Base-by-base conservation (phyloP, 139 green algal species). In the Picochlorum costavermella region DNA sequence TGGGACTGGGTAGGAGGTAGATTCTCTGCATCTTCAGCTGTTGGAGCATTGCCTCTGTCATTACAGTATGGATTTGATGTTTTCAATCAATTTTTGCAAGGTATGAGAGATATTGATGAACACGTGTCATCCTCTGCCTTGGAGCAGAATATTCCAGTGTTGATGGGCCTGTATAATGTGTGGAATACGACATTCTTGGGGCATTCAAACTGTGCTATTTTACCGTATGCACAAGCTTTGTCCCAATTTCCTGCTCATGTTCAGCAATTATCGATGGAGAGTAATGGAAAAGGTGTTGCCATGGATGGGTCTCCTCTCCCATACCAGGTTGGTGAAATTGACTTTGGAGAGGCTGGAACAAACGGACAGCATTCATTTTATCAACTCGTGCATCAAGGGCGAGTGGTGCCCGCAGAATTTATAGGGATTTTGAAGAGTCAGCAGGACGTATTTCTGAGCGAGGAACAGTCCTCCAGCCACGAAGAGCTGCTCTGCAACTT, bases 401-500 rank as follows among this genome's bases (percentile, higher is more conserved):
- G 92, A n/a, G 82, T 95, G n/a, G 68, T 98, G 13, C 94, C 94
- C 40, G 95, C 86, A 63, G 94, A 99, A 68, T 99, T 99, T 80
- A 97, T 99, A 50, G 94, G 92, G 50, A 86, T 96, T 25, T 83
- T 95, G 50, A 87, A 90, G 75, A 88, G 72, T 67, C 94, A 99
- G 83, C 91, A 96, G 78, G 84, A 78, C 44, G 85, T 92, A 56
- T 91, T 87, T 77, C 74, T 94, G 30, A 84, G 84, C 75, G 90
- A 86, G 26, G 94, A 99, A 79, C 92, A 95, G 49, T 92, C 98
- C 33, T 92, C 81, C 70, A 98, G 96, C 81, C 94, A 99, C 74
- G 94, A 98, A 64, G 94, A 99, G 86, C 84, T 99, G 29, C 98
- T 99, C 90, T 96, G 86, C 89, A 99, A 99, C 85, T 99, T 98